These are phyloP conservation scores for Pseudozyma hubeiensis DNA, from an alignment of 1,284 basidiomycete species.

Conservation along the genomic window DNA sequence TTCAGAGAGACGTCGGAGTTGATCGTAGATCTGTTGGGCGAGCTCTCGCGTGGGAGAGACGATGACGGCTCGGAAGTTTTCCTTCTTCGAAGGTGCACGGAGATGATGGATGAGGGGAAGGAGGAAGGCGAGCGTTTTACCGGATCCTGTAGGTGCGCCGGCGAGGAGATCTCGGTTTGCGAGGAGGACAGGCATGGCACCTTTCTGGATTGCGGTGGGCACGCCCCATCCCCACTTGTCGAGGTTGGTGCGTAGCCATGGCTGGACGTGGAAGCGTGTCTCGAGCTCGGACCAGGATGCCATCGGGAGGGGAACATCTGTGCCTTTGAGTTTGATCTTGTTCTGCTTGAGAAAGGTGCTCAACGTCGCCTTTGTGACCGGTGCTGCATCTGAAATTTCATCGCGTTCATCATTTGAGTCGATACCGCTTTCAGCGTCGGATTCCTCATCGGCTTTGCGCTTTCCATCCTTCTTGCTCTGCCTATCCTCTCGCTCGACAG, in stretches of 20 bases:
- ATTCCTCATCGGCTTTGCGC: constrained; percentile 15
- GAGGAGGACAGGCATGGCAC: constrained; percentile 68
- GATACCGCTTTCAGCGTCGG: constrained; percentile 2
- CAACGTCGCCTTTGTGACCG: constrained; percentile 56
- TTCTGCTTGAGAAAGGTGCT: constrained; percentile 55
- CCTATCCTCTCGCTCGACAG: constrained; percentile 25
- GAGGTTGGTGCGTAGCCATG: constrained; percentile 55
- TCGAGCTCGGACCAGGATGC: constrained; percentile 65
- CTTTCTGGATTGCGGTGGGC: constrained; percentile 69
- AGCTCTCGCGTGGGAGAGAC: constrained; percentile 66
- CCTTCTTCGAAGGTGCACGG: constrained; percentile 35
- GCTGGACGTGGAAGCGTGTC: constrained; percentile 43
- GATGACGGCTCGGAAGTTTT: constrained; percentile 61
- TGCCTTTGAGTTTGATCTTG: constrained; percentile 68
- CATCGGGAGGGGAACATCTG: constrained; percentile 69
- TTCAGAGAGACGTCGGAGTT: constrained; percentile 47
- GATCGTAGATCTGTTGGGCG: constrained; percentile 65
- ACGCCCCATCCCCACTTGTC: constrained; percentile 52
- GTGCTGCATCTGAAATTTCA: constrained; percentile 11
- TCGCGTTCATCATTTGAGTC: constrained; percentile 21
- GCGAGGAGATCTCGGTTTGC: constrained; percentile 61
- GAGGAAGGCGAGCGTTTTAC: constrained; percentile 66
- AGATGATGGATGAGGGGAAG: constrained; percentile 62
- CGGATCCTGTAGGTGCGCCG: constrained; percentile 65
- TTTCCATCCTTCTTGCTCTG: constrained; percentile 23